These are phyloP conservation scores for Berkeleyomyces basicola DNA, from an alignment of 2,329 filamentous ascomycete genomes.

Conservation along the genomic window DNA sequence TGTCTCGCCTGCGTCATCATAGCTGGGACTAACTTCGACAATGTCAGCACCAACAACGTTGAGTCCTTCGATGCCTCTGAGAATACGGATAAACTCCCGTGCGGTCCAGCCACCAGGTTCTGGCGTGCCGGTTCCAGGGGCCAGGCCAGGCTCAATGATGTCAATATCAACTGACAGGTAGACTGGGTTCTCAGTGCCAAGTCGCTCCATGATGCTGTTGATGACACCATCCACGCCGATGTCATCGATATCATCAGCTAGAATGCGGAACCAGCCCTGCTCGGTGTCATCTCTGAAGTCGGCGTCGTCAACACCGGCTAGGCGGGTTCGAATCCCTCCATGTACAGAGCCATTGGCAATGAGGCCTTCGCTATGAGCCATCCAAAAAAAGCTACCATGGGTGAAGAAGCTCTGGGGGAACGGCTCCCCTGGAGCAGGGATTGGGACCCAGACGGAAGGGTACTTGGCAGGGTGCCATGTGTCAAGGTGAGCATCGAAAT, in stretches of 20 bases:
- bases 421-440: slow-evolving; percentile 19
- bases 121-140: slow-evolving; percentile 69
- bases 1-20: slow-evolving; percentile 60
- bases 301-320: slow-evolving; percentile 44
- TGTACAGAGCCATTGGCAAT: slow-evolving; percentile 63
- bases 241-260: slow-evolving; percentile 77
- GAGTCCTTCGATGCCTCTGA: slow-evolving; percentile 64
- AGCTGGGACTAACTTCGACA: slow-evolving; percentile 73
- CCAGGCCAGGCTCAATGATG: slow-evolving; percentile 53
- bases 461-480: slow-evolving; percentile 77
- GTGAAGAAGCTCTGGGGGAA: slow-evolving; percentile 45
- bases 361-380: slow-evolving; percentile 65
- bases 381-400: slow-evolving; percentile 85
- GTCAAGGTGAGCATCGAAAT: slow-evolving; percentile 65
- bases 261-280: slow-evolving; percentile 61
- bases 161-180: slow-evolving; percentile 75
- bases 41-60: slow-evolving; percentile 83
- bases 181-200: slow-evolving; percentile 61
- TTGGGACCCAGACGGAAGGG: slow-evolving; percentile 53
- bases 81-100: slow-evolving; percentile 66
- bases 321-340: slow-evolving; percentile 62
- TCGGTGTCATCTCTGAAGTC: slow-evolving; percentile 53
- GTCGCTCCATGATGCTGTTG: slow-evolving; percentile 48
- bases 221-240: slow-evolving; percentile 57
- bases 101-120: slow-evolving; percentile 88